phyloP scores from a whole-genome alignment of 2,329 filamentous ascomycete genomes.

The Penicillium sp. region DNA sequence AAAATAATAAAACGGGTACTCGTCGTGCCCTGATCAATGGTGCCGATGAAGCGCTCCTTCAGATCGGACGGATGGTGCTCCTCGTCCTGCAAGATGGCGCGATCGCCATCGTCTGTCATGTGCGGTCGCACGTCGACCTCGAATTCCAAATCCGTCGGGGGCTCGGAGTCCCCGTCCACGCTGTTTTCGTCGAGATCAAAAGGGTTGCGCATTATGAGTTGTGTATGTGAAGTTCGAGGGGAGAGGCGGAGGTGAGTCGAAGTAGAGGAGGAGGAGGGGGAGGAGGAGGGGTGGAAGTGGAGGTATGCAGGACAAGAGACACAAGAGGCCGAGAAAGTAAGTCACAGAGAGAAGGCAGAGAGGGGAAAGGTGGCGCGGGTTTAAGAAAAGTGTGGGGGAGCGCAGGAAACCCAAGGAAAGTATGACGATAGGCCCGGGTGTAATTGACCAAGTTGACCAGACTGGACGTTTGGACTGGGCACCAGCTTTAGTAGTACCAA shows the following conservation, averaged over 20 bases:
- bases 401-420: constrained; percentile 4
- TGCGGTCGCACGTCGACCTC: constrained; percentile 32
- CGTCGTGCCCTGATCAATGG: constrained; percentile 89
- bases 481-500: not conserved
- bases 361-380: constrained; percentile 1
- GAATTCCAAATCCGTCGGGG: constrained; percentile 15
- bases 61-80: constrained; percentile 33
- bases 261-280: not conserved
- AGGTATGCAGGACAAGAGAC: not conserved
- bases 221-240: constrained; percentile 1
- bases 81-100: constrained; percentile 40
- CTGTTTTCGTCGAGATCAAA: constrained; percentile 35
- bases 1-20: constrained; percentile 90
- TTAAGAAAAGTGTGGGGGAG: constrained; percentile 7
- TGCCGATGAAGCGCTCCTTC: constrained; percentile 68
- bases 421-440: constrained; percentile 8
- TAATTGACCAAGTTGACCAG: not conserved
- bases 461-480: not conserved
- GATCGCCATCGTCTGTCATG: constrained; percentile 37
- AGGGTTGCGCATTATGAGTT: constrained; percentile 31
- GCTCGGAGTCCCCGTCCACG: constrained; percentile 27
- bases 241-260: not conserved
- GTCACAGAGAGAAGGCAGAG: not conserved
- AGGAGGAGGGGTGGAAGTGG: not conserved
- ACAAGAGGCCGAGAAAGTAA: not conserved